Percentiles rank a stretch among this genome's conserved stretches.
phyloP scores from a whole-genome alignment of 2,329 filamentous ascomycete genomes.

The Xenosphaeropsis pyriputrescens region DNA sequence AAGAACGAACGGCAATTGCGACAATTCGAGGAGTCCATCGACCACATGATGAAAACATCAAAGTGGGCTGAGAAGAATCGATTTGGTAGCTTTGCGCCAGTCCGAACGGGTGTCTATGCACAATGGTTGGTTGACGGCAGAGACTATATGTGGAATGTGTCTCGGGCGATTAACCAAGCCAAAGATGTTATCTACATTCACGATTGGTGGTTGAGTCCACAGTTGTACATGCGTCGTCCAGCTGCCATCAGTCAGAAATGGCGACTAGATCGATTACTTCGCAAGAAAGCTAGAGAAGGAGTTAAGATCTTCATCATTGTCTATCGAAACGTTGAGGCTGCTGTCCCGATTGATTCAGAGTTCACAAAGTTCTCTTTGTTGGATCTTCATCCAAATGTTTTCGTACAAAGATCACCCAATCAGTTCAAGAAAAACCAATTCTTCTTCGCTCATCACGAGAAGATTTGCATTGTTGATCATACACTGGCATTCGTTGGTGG shows the following conservation, averaged over 20 bases:
- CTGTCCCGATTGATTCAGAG: constrained; percentile 93
- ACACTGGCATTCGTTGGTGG: constrained; percentile 92
- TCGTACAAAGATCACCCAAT: constrained; percentile 90
- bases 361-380: constrained; percentile 95
- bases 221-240: constrained; percentile 87
- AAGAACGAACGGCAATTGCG: constrained; percentile 78
- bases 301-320: constrained; percentile 97
- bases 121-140: constrained; percentile 95
- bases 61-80: constrained; percentile 73
- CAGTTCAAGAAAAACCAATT: constrained; percentile 99
- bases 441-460: constrained; percentile 98
- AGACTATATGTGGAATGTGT: constrained; percentile 99
- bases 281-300: constrained; percentile 83
- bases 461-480: constrained; percentile 93
- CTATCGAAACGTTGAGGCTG: constrained; percentile 94
- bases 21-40: constrained; percentile 90
- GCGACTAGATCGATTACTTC: constrained; percentile 85
- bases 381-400: constrained; percentile 90
- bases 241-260: constrained; percentile 96
- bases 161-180: constrained; percentile 89
- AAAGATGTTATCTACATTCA: constrained; percentile 98
- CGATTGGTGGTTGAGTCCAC: constrained; percentile 97
- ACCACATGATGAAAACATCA: constrained; percentile 70
- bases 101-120: constrained; percentile 73
- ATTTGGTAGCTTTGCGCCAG: constrained; percentile 87